Base-by-base conservation (phyloP, 768 basidiomycete species). In the Pisolithus sp. region DNA sequence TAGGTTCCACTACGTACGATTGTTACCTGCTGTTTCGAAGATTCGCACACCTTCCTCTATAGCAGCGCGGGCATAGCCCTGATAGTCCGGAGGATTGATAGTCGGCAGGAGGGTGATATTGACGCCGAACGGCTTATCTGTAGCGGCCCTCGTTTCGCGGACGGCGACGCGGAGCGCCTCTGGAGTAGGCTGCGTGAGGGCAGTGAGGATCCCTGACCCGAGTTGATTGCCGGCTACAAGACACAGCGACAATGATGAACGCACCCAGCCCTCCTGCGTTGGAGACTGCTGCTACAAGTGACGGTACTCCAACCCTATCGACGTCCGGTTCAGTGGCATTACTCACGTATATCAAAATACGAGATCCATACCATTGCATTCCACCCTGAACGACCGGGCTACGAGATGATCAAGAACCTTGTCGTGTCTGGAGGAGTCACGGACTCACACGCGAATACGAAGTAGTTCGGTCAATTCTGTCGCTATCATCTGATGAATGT, bases 11-110 rank as follows among this genome's bases (percentile, higher is more conserved):
- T 15, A 62, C 86, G 57, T 60, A 91, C 90, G 89, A 59, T 86
- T 93, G 60, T 89, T 90, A 6, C 93, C 94, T 2, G 93, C 93
- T 0, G 93, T 96, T 73, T 96, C 93, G 62, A 93, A 90, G 40
- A 95, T 84, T 60, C 67, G 75, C n/a, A 95, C 79, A 7, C 90
- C 90, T 63, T 94, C 93, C 55, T 89, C 89, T 44, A 93, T 80
- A 8, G 92, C 86, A 7, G 76, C 90, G 34, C 83, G 73, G 0
- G 88, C 88, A 59, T 86, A 93, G 12, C 86, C 90, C 48, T 79
- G 83, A 62, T 97, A 95, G 59, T 93, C 90, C 2, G 94, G 94
- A 0, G 93, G 92, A 51, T 83, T 89, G 59, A 96, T 95, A 30
- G 80, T 81, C 0, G 94, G 93, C 21, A 95, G 74, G n/a, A 93